phyloP scores from a whole-genome alignment of 1,284 basidiomycete genomes.

The Hymenochaete sp. region DNA sequence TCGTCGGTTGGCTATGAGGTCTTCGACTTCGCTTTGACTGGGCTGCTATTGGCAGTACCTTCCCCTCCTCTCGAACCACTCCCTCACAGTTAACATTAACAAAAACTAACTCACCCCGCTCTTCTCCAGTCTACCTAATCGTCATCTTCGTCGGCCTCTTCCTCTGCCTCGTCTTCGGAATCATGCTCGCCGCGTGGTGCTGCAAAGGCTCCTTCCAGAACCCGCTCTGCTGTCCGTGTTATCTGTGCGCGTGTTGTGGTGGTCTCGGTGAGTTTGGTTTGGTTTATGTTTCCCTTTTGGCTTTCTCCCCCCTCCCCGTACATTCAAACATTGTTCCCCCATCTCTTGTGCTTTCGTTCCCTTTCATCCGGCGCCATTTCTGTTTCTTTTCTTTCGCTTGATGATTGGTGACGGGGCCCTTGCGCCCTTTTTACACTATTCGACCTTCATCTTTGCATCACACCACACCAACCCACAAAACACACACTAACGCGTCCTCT shows the following conservation, averaged over 20 bases:
- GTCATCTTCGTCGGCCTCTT: constrained; percentile 42
- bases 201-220: constrained; percentile 51
- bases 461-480: background rate
- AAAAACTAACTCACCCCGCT: background rate
- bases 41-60: too few species aligned
- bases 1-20: too few species aligned
- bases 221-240: constrained; percentile 54
- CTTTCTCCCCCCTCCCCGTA: background rate
- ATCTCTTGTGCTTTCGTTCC: background rate
- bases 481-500: background rate
- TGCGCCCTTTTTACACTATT: background rate
- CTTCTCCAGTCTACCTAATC: constrained; percentile 28
- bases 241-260: constrained; percentile 57
- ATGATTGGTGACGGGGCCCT: too few species aligned
- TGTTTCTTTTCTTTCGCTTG: too few species aligned
- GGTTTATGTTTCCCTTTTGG: constrained; percentile 8
- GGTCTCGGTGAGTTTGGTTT: constrained; percentile 40
- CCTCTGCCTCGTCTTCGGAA: constrained; percentile 41
- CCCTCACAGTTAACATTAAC: background rate
- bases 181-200: constrained; percentile 53
- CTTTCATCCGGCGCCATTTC: background rate
- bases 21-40: too few species aligned
- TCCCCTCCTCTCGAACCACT: background rate
- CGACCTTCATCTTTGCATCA: background rate
- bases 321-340: background rate